Percentiles rank a stretch among this genome's conserved stretches.
Evolutionary conservation across 1,284 basidiomycete species (phyloP).

Genomic region (Testicularia cyperi): DNA sequence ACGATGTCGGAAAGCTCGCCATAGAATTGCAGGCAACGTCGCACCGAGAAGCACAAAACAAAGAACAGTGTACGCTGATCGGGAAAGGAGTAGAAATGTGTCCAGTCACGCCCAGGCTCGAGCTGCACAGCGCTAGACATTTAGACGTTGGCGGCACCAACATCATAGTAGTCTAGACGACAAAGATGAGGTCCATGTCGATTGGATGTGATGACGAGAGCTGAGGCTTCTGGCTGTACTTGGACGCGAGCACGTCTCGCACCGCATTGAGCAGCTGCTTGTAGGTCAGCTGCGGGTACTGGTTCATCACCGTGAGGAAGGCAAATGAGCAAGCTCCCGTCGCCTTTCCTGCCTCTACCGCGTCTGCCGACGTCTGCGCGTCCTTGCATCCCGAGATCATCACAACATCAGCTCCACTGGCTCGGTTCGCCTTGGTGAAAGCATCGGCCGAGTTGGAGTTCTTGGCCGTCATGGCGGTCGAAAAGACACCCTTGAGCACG

Average conservation of each 20-base stretch:
- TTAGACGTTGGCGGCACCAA: too few relatives aligned
- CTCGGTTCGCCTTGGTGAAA: constrained; percentile 70
- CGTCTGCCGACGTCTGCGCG: constrained; percentile 87
- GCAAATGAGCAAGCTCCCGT: constrained; percentile 67
- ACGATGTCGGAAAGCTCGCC: too few relatives aligned
- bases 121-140: too few relatives aligned
- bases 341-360: constrained; percentile 74
- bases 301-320: constrained; percentile 64
- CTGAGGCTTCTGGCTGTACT: constrained; percentile 59
- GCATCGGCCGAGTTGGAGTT: constrained; percentile 68
- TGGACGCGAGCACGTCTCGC: constrained; percentile 48
- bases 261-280: constrained; percentile 55
- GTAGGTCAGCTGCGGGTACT: constrained; percentile 56
- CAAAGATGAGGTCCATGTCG: constrained; percentile 56
- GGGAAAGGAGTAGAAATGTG: too few relatives aligned
- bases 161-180: constrained; percentile 18
- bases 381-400: constrained; percentile 76
- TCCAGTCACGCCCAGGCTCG: too few relatives aligned
- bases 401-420: constrained; percentile 74
- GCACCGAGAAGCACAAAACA: too few relatives aligned
- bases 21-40: too few relatives aligned
- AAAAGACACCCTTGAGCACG: constrained; percentile 60
- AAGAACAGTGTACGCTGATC: too few relatives aligned
- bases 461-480: constrained; percentile 61
- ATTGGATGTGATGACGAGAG: constrained; percentile 60